phyloP scores from a whole-genome alignment of 163 green algal species.

The Prototheca wickerhamii region DNA sequence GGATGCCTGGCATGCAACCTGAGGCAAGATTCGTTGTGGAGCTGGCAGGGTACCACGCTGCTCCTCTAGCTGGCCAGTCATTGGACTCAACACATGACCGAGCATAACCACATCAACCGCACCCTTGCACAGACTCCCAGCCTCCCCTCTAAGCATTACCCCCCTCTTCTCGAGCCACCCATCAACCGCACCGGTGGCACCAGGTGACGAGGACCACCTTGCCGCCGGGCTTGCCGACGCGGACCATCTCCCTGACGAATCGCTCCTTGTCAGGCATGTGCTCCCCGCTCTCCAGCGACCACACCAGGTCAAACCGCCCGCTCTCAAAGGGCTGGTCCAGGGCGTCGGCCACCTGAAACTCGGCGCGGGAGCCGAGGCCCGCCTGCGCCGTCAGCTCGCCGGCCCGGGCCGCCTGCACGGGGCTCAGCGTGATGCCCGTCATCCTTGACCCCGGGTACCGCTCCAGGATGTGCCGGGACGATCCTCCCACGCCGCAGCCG shows the following conservation, averaged over 20 bases:
- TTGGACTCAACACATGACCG: no score
- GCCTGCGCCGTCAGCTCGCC: conserved; percentile 54
- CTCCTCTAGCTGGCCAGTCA: neutral
- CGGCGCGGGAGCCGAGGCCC: conserved; percentile 45
- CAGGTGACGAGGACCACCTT: conserved; percentile 94
- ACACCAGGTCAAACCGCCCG: conserved; percentile 86
- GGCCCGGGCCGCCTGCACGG: conserved; percentile 66
- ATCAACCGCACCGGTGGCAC: conserved; percentile 73
- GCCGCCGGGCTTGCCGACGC: conserved; percentile 80
- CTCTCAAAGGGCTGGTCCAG: conserved; percentile 85
- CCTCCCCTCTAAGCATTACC: neutral
- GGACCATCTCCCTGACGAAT: conserved; percentile 88
- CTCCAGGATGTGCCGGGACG: conserved; percentile 64
- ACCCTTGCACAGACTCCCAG: no score
- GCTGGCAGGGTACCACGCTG: neutral
- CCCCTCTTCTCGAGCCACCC: no score
- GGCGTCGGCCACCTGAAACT: conserved; percentile 80
- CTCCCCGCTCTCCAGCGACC: conserved; percentile 93
- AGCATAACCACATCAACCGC: no score
- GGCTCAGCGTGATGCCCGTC: conserved; percentile 78
- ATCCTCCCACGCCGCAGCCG: conserved; percentile 90
- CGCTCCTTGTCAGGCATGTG: conserved; percentile 83
- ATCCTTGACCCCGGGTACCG: conserved; percentile 60
- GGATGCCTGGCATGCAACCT: neutral
- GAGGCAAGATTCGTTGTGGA: neutral